These are phyloP conservation scores for Hondaea fermentalgiana DNA, from an alignment of 108 stramenopile species.

Conservation along the genomic window DNA sequence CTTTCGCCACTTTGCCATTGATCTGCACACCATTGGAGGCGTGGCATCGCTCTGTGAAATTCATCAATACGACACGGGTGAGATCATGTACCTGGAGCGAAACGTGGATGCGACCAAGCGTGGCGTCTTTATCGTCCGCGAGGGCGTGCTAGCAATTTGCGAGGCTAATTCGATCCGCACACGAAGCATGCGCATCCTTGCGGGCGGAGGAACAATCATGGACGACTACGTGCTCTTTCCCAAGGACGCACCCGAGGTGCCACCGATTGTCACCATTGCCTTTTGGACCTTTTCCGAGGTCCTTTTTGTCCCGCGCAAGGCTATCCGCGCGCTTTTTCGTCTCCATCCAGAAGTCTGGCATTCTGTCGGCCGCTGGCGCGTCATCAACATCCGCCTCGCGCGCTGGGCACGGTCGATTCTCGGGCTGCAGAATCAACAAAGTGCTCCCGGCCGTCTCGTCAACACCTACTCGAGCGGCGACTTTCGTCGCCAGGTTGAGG, in stretches of 20 bases:
- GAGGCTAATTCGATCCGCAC: not conserved
- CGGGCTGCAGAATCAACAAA: not conserved
- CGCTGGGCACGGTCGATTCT: not conserved
- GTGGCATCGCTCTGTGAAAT: not conserved
- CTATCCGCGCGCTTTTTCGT: not conserved
- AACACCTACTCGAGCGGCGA: not conserved
- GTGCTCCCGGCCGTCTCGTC: not conserved
- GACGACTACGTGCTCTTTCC: not conserved
- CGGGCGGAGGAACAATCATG: not conserved
- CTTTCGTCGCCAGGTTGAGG: not conserved
- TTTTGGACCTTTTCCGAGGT: conserved; percentile 11
- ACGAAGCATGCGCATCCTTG: not conserved
- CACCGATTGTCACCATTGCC: not conserved
- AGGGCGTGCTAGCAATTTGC: not conserved
- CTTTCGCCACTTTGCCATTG: not conserved
- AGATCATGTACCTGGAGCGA: not conserved
- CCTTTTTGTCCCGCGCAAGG: not conserved
- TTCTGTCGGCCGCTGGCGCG: not conserved
- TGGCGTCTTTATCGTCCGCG: not conserved
- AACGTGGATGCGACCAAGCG: not conserved
- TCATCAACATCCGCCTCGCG: not conserved
- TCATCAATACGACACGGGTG: not conserved
- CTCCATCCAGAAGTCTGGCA: conserved; percentile 7
- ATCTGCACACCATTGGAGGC: not conserved
- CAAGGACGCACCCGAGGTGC: not conserved